Evolutionary conservation across 768 basidiomycete species (phyloP).

Genomic region (Harrya chromipes): DNA sequence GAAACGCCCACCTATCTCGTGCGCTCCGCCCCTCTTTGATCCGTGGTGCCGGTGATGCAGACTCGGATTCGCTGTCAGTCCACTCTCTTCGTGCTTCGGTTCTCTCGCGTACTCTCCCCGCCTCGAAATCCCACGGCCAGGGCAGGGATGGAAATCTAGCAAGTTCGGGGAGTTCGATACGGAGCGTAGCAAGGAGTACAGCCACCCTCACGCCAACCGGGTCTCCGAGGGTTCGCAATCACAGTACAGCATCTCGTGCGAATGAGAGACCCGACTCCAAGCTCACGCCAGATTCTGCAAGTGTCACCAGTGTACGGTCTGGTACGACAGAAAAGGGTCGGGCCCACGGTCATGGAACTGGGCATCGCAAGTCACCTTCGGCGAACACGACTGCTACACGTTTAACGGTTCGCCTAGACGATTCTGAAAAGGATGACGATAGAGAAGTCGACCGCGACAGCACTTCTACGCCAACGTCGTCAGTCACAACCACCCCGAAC

Average conservation of each 20-base stretch:
- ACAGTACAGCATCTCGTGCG: constrained; percentile 24
- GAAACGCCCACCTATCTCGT: constrained; percentile 27
- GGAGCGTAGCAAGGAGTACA: constrained; percentile 45
- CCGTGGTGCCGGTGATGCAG: constrained; percentile 28
- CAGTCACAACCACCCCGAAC: constrained; percentile 10
- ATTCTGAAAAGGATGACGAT: constrained; percentile 3
- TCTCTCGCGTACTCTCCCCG: constrained; percentile 33
- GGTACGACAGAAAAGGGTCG: constrained; percentile 24
- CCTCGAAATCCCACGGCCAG: constrained; percentile 19
- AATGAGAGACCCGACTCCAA: constrained; percentile 68
- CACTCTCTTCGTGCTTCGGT: constrained; percentile 48
- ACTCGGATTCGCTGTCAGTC: constrained; percentile 41
- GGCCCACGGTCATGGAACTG: constrained; percentile 11
- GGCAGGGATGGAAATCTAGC: constrained; percentile 21
- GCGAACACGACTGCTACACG: constrained; percentile 8
- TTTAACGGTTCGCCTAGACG: background rate
- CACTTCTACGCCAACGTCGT: constrained; percentile 15
- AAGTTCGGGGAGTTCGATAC: constrained; percentile 40
- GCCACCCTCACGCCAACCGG: constrained; percentile 17
- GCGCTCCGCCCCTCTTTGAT: constrained; percentile 28
- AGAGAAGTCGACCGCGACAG: constrained; percentile 13
- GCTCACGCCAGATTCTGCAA: constrained; percentile 50
- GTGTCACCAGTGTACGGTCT: constrained; percentile 25
- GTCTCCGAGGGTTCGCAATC: constrained; percentile 21
- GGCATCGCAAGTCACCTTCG: constrained; percentile 25